Evolutionary conservation across 345 rosid genomes (phyloP).

Genomic region (Durio zibethinus): DNA sequence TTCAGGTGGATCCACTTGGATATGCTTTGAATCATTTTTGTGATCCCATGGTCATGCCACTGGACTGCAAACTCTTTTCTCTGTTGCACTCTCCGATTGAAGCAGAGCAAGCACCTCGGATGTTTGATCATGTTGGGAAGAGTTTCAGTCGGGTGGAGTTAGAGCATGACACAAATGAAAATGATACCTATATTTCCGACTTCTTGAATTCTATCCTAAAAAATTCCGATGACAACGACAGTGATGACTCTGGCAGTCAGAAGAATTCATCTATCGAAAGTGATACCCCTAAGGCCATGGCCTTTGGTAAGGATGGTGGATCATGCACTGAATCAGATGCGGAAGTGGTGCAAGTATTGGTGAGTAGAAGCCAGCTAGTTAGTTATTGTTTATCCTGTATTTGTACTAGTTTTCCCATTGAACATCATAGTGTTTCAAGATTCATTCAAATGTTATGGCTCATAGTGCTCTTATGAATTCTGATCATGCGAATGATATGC

Average conservation of each 20-base stretch:
- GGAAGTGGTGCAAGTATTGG: constrained; percentile 16
- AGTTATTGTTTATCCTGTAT: not conserved
- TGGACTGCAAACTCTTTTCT: constrained; percentile 37
- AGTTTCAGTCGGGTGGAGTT: constrained; percentile 15
- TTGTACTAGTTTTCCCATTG: not conserved
- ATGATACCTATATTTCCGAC: constrained; percentile 32
- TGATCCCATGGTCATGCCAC: constrained; percentile 24
- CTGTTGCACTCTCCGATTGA: constrained; percentile 43
- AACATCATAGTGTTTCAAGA: not conserved
- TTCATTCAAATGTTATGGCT: not conserved
- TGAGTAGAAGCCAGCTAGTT: constrained; percentile 24
- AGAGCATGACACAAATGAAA: constrained; percentile 30
- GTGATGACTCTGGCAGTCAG: constrained; percentile 12
- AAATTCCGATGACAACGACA: constrained; percentile 24
- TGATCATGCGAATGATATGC: not conserved
- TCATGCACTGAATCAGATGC: constrained; percentile 19
- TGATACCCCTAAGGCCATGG: constrained; percentile 1
- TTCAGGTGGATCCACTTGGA: constrained; percentile 25
- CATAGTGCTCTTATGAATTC: not conserved
- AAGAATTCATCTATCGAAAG: constrained; percentile 15
- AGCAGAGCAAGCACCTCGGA: constrained; percentile 33
- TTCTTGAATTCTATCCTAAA: constrained; percentile 45
- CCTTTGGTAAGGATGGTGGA: constrained; percentile 12
- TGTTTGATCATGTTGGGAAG: constrained; percentile 21
- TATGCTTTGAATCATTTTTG: constrained; percentile 26